A percentile compares a stretch with the other conserved stretches of the same genome.
Evolutionary conservation across 2,329 filamentous ascomycete species (phyloP).

Genomic region (Dothidotthia symphoricarpi): DNA sequence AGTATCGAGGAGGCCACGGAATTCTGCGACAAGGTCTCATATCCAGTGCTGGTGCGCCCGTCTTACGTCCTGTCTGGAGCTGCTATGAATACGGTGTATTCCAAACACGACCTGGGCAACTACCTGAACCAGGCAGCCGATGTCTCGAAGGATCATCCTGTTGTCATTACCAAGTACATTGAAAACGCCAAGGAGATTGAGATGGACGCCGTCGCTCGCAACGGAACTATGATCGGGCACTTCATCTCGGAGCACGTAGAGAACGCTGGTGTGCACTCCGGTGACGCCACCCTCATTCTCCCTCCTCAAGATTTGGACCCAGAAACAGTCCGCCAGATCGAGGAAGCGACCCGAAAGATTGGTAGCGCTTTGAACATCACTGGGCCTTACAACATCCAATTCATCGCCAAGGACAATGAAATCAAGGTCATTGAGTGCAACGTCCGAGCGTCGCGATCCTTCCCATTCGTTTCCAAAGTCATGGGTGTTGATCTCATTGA

Average conservation of each 20-base stretch:
- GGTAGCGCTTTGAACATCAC: slow-evolving; percentile 91
- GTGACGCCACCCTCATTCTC: slow-evolving; percentile 91
- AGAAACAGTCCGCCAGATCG: slow-evolving; percentile 86
- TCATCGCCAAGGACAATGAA: slow-evolving; percentile 98
- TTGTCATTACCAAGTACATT: slow-evolving; percentile 99
- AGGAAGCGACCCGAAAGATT: slow-evolving; percentile 94
- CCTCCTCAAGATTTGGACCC: slow-evolving; percentile 89
- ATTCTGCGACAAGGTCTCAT: slow-evolving; percentile 86
- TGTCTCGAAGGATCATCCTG: slow-evolving; percentile 91
- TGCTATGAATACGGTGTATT: slow-evolving; percentile 99
- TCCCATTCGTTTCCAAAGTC: slow-evolving; percentile 97
- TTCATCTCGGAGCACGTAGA: slow-evolving; percentile 99
- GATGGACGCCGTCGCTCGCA: slow-evolving; percentile 94
- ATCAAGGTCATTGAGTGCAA: slow-evolving; percentile 99
- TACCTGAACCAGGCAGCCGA: slow-evolving; percentile 89
- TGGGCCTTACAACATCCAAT: slow-evolving; percentile 97
- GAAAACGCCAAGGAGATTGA: slow-evolving; percentile 99
- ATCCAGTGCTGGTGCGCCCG: slow-evolving; percentile 90
- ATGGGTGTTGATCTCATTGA: slow-evolving; percentile 98
- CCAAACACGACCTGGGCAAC: slow-evolving; percentile 82
- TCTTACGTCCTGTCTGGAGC: slow-evolving; percentile 97
- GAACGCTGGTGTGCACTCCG: slow-evolving; percentile 97
- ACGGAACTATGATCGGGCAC: slow-evolving; percentile 87
- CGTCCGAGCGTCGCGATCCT: slow-evolving; percentile 90
- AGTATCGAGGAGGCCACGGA: slow-evolving; percentile 85